phyloP scores from a whole-genome alignment of 2,329 filamentous ascomycete species.

The Clonostachys rhizophaga region DNA sequence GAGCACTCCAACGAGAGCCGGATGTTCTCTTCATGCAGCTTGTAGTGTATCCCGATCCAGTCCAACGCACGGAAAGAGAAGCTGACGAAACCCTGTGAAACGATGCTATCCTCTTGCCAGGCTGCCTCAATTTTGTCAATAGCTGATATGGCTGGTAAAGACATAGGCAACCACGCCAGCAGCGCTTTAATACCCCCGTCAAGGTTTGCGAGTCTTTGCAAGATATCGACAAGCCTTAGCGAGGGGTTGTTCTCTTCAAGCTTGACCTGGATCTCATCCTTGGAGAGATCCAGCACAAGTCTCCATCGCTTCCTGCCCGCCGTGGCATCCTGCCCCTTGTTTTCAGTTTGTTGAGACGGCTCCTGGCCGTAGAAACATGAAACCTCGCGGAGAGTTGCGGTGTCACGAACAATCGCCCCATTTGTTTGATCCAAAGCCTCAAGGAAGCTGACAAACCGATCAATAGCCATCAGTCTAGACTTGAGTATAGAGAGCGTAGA shows the following conservation, averaged over 20 bases:
- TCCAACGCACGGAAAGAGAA: conserved; percentile 51
- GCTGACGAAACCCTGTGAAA: conserved; percentile 40
- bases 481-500: conserved; percentile 55
- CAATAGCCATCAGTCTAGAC: conserved; percentile 59
- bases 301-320: conserved; percentile 28
- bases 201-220: conserved; percentile 54
- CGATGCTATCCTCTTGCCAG: conserved; percentile 37
- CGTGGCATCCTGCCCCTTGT: neutral
- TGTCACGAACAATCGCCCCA: conserved; percentile 50
- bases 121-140: conserved; percentile 55
- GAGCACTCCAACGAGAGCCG: conserved; percentile 47
- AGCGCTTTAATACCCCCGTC: conserved; percentile 44
- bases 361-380: conserved; percentile 61
- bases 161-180: conserved; percentile 50
- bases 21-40: conserved; percentile 19
- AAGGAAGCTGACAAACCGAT: conserved; percentile 66
- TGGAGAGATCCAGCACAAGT: conserved; percentile 54
- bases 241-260: conserved; percentile 65
- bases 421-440: conserved; percentile 56
- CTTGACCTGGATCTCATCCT: conserved; percentile 48
- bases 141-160: conserved; percentile 60
- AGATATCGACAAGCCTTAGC: conserved; percentile 53
- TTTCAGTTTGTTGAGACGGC: conserved; percentile 2
- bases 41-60: conserved; percentile 53
- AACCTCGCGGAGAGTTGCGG: conserved; percentile 57